Conservation (phyloP, 176 grass and related monocot genomes). For the barley (Hordeum vulgare) region MorexV3_pseudomolecules_assembly NC_058522.1:138847697-138848196, state of each 20-base stretch:
- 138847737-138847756: neutral
- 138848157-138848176: conserved; percentile 82
- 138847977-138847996: conserved; percentile 49
- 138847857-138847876: neutral
- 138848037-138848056: conserved; percentile 67
- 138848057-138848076: conserved; percentile 56
- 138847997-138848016: conserved; percentile 70
- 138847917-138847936: neutral
- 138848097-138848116: neutral
- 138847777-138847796: neutral
- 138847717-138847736: neutral
- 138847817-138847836: neutral
- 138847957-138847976: conserved; percentile 48
- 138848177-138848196: conserved; percentile 99
- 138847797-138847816: neutral
- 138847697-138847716: neutral
- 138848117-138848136: neutral
- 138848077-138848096: neutral
- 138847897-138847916: neutral
- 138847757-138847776: neutral
- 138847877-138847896: neutral
- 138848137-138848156: neutral
- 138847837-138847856: neutral
- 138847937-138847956: neutral
- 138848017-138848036: conserved; percentile 53